Evolutionary conservation across 75 land plant genomes (phyloP), one percentile per base, ranked within the genome.

Genomic region (Picea glauca): DNA sequence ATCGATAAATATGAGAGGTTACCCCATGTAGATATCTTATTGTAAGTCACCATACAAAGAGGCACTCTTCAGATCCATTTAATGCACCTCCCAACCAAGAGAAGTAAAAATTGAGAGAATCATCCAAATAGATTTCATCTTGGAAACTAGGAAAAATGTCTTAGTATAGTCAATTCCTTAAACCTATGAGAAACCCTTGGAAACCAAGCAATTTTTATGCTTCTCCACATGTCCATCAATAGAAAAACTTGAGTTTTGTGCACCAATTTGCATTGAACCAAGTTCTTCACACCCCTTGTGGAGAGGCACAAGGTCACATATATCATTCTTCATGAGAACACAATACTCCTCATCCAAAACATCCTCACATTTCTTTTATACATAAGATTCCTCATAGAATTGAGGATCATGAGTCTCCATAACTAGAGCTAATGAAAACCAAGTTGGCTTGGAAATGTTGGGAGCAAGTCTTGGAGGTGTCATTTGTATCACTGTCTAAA

Each of bases 161-260:
- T 75, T 18, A 3, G 26, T 15, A 54, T 75, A 75, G n/a, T 75
- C 58, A 35, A 75, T 30, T 15, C 76, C 76, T 5, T 54, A 58
- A 3, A 38, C 15, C 54, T 75, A 2, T 3, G 58, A 46, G 50
- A 35, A 54, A 6, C 76, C 76, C 54, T 56, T 54, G 14, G 13
- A 58, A 0, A 75, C 76, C 14, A 38, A 26, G 15, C 20, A 3
- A 1, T 18, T 57, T 26, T 75, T 54, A 58, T n/a, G 6, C 4
- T 54, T 58, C 30, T 75, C 54, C 3, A 60, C 21, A 2, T 2
- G 21, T 3, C 62, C 62, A 60, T 60, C 13, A 3, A 3, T 20
- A 1, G 21, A 20, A 21, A 60, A 20, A 26, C 26, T 21, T 60
- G 11, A 60, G 23, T 5, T 20, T 18, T 60, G 13, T 60, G 13